Base-by-base conservation (phyloP, 805 yeast species). In the Lachancea meyersii region DNA sequence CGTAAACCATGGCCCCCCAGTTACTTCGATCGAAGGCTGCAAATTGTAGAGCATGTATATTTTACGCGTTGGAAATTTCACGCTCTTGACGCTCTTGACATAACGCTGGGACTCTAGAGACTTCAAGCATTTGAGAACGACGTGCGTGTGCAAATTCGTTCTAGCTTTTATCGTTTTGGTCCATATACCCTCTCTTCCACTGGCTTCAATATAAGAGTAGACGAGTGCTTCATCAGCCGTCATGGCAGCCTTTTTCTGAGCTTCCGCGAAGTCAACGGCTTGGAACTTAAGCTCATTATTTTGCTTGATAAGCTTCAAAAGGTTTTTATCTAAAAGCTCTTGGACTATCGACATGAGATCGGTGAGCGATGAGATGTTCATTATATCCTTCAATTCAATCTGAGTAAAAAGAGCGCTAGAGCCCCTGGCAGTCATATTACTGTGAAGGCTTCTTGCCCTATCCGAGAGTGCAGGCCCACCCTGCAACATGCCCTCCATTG, bases 1-100 rank as follows among this genome's bases (percentile, higher is more conserved):
- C 0, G 97, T 88, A 60, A 89, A 93, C 98, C 98, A 93, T 3
- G 97, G 97, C 4, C 98, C 98, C 50, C 98, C 98, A 0, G 97
- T 93, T 30, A 93, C 93, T 51, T 91, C 97, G 24, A 86, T 81
- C 3, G 95, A 83, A 4, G 98, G 98, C 60, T 88, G 96, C 51
- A 93, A 69, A 57, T 86, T 81, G 60, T 89, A 91, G 41, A 93
- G 72, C 97, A 93, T 93, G 64, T 91, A 94, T 26, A 93, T 91
- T 58, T 93, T 93, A 50, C 98, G 75, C 1, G 97, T 91, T 11
- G 97, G 97, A 62, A 77, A 80, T 57, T 86, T 91, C 24, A 93
- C 97, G 19, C 86, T 79, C 60, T 93, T 91, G 58, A 93, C 87
- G 47, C 85, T 75, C 61, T 93, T 93, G 62, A 94, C 88, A 62